These are phyloP conservation scores for Naganishia kalamii DNA, from an alignment of 768 basidiomycete genomes.

Conservation along the genomic window DNA sequence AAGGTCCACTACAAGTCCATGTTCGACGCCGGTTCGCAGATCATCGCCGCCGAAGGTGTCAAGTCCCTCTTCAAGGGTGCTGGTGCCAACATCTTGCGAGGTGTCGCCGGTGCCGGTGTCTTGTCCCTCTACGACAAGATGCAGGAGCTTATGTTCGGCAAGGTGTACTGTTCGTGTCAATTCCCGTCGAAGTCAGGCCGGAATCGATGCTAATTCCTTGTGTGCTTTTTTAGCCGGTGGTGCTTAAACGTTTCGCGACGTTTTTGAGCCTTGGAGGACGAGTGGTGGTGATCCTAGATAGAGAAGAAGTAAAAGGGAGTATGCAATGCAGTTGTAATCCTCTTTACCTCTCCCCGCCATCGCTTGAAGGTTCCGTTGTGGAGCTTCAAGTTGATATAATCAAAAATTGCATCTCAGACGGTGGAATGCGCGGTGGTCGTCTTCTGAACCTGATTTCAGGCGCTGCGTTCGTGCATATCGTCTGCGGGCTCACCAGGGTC, in stretches of 20 bases:
- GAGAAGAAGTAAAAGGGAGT: conserved; percentile 15
- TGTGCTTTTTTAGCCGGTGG: background rate
- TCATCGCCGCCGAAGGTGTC: conserved; percentile 87
- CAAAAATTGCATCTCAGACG: conserved; percentile 17
- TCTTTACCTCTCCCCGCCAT: conserved; percentile 16
- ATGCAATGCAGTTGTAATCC: conserved; percentile 19
- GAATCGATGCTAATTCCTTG: background rate
- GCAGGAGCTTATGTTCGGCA: conserved; percentile 88
- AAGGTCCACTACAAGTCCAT: conserved; percentile 97
- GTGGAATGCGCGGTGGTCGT: too few relatives aligned
- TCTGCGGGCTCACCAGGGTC: too few relatives aligned
- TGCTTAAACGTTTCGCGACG: conserved; percentile 4
- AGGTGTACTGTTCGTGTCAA: conserved; percentile 86
- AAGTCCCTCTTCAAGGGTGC: conserved; percentile 99
- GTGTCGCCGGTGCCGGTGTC: conserved; percentile 99
- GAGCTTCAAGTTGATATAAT: conserved; percentile 11
- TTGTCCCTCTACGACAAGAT: conserved; percentile 98
- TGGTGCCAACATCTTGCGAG: conserved; percentile 88
- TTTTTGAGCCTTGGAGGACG: background rate
- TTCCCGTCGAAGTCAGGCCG: conserved; percentile 48
- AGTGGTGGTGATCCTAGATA: conserved; percentile 7
- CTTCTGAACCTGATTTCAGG: too few relatives aligned
- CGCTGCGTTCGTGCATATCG: too few relatives aligned
- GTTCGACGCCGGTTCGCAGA: conserved; percentile 93
- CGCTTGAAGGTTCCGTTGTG: background rate